Evolutionary conservation across 352 stramenopile genomes (phyloP).

Genomic region (Pythium grandisporangium): DNA sequence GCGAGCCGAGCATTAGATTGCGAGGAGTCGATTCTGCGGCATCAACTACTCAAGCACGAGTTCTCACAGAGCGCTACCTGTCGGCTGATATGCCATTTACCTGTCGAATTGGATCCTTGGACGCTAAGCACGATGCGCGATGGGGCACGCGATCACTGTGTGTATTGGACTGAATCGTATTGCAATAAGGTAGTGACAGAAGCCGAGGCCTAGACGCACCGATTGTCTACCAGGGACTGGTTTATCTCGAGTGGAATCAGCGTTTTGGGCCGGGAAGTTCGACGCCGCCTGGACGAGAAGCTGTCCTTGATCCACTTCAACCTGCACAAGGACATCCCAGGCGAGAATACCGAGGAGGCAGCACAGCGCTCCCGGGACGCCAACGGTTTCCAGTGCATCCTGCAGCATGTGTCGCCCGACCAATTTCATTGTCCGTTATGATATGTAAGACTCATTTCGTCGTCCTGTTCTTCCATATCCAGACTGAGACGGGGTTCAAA

Average conservation of each 20-base stretch:
- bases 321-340: conserved; percentile 5
- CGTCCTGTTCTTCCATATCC: conserved; percentile 2
- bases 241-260: conserved; percentile 3
- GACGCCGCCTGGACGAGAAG: conserved; percentile 1
- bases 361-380: not conserved
- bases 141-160: conserved; percentile 3
- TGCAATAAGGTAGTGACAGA: too few relatives aligned
- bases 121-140: not conserved
- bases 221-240: too few relatives aligned
- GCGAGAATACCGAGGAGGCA: not conserved
- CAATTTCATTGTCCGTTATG: conserved; percentile 4
- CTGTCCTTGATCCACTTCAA: conserved; percentile 5
- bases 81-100: not conserved
- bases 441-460: conserved; percentile 7
- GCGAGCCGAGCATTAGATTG: not conserved
- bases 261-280: conserved; percentile 9
- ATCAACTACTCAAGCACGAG: not conserved
- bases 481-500: conserved; percentile 2
- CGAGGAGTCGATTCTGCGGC: not conserved
- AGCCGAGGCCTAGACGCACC: too few relatives aligned
- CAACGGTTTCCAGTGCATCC: conserved; percentile 1
- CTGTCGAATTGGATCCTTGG: not conserved
- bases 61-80: not conserved
- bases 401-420: conserved; percentile 6
- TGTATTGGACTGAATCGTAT: not conserved